Evolutionary conservation across 2,329 filamentous ascomycete species (phyloP), one percentile per base, ranked within the genome.

Genomic region (Phialocephala subalpina): DNA sequence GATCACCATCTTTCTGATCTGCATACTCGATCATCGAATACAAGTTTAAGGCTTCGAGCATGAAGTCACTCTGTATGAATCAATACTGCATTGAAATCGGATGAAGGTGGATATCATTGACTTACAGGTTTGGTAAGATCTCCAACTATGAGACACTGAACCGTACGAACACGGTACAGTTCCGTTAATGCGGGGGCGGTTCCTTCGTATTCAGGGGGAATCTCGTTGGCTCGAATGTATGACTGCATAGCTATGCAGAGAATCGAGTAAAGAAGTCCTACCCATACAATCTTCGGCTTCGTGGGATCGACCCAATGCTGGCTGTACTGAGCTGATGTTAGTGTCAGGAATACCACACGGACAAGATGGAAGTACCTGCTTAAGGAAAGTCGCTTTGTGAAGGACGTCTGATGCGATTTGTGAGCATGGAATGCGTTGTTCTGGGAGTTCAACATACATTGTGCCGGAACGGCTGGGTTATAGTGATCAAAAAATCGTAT

Each of bases 401-500:
- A 87, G 72, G 3, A 84, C 78, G 66, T 84, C 84, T 86, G 33
- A 63, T 11, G n/a, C 7, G 36, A 63, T 72, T 58, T 64, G 47
- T 61, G 22, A 57, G 25, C 35, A 45, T 45, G 7, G 27, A 35
- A 22, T 20, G 53, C 20, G 11, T n/a, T 35, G 18, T 5, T 40
- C 22, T 6, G 7, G 7, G 4, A 47, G 12, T 33, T 18, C 7
- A 25, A 60, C 65, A 65, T 33, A 69, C 68, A 67, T 49, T 9
- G 73, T 76, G 73, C 74, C 84, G 83, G 81, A 63, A 84, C 81
- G 36, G 84, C 83, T 18, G 85, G 84, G 62, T 80, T 84, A 67
- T 83, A 81, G 0, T 82, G 83, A 53, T 79, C 78, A 70, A 87
- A 87, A 70, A 86, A 87, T 55, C 82, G 78, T 68, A 81, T 80